These are phyloP conservation scores for Typha latifolia DNA, from an alignment of 176 grass and related monocot genomes.

Conservation along the genomic window DNA sequence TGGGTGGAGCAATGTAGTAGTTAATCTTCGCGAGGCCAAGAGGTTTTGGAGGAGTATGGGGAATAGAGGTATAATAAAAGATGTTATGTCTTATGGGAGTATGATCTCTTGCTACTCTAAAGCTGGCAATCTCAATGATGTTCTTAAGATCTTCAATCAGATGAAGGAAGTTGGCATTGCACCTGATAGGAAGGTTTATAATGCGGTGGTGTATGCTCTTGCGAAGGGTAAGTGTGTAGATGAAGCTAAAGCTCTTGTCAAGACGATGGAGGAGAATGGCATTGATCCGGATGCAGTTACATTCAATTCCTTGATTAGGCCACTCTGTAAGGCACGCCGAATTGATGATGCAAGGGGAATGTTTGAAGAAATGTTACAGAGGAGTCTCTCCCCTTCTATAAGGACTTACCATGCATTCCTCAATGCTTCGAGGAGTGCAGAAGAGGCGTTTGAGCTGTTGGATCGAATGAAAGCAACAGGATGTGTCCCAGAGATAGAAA, in stretches of 20 bases:
- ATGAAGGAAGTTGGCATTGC: constrained; percentile 56
- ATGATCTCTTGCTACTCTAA: constrained; percentile 94
- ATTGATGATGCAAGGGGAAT: constrained; percentile 53
- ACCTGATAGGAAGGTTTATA: constrained; percentile 66
- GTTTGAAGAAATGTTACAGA: constrained; percentile 63
- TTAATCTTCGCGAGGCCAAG: constrained; percentile 53
- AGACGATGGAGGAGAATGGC: constrained; percentile 56
- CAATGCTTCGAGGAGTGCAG: constrained; percentile 33
- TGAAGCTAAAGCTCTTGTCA: constrained; percentile 47
- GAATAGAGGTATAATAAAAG: constrained; percentile 35
- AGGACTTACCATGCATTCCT: constrained; percentile 78
- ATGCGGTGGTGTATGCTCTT: constrained; percentile 57
- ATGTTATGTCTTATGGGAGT: constrained; percentile 61
- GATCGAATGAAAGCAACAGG: constrained; percentile 38
- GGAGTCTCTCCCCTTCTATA: constrained; percentile 41
- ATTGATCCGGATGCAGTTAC: constrained; percentile 44
- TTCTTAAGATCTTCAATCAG: constrained; percentile 64
- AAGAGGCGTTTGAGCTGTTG: constrained; percentile 57
- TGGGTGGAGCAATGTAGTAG: constrained; percentile 61
- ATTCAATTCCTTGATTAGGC: constrained; percentile 66
- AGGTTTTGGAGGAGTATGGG: constrained; percentile 72
- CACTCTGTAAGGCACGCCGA: constrained; percentile 51
- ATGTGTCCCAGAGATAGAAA: constrained; percentile 48
- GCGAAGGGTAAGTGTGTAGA: constrained; percentile 56
- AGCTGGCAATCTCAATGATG: constrained; percentile 53